Conservation (phyloP, 176 grass and related monocot species). For the Ensete glaucum region DNA sequence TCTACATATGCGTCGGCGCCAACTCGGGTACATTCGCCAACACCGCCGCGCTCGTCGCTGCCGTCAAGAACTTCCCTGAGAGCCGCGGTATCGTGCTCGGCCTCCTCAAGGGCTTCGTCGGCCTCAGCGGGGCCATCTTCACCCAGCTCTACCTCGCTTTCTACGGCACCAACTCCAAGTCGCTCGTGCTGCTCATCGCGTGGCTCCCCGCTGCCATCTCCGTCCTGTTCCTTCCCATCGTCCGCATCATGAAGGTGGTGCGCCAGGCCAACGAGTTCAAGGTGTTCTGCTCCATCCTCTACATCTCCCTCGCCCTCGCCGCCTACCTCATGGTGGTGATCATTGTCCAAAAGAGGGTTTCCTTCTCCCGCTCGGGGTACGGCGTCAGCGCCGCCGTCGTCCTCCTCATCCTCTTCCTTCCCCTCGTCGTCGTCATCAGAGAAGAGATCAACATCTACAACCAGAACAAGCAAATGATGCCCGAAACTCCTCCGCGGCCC, state of each 20-base stretch:
- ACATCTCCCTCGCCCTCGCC: conserved; percentile 60
- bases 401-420: conserved; percentile 50
- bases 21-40: conserved; percentile 77
- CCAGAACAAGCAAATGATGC: conserved; percentile 16
- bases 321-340: conserved; percentile 49
- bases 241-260: conserved; percentile 44
- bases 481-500: neutral
- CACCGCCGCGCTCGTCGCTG: conserved; percentile 54
- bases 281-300: conserved; percentile 64
- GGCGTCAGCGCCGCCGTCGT: conserved; percentile 27
- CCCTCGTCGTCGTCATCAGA: conserved; percentile 48
- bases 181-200: conserved; percentile 61
- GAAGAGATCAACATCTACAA: conserved; percentile 40
- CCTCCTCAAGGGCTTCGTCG: conserved; percentile 67
- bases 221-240: conserved; percentile 47
- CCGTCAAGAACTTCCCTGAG: conserved; percentile 72
- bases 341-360: conserved; percentile 38
- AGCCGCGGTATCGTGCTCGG: conserved; percentile 55
- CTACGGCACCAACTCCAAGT: conserved; percentile 43
- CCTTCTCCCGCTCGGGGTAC: conserved; percentile 44
- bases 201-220: conserved; percentile 75
- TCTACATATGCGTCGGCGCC: conserved; percentile 61
- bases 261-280: conserved; percentile 20
- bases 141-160: conserved; percentile 69
- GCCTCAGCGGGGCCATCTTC: conserved; percentile 77